A percentile compares a stretch with the other conserved stretches of the same genome.
These are phyloP conservation scores for Aurantiochytrium sp. DNA, from an alignment of 108 stramenopile species.

Conservation along the genomic window DNA sequence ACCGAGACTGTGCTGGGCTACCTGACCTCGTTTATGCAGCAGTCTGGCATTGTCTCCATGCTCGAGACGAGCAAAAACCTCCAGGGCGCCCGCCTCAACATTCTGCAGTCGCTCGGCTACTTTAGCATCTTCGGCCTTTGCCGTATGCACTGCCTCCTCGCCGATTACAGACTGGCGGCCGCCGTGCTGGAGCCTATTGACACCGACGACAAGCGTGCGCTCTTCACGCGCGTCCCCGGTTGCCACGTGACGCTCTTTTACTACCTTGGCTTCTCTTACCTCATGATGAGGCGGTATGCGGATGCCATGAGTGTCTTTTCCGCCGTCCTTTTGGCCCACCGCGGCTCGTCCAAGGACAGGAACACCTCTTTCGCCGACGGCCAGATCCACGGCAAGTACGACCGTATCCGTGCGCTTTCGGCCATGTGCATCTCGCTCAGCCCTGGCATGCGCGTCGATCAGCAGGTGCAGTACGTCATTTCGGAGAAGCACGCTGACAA, in stretches of 20 bases:
- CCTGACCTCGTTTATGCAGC: conserved; percentile 71
- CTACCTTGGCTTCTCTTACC: conserved; percentile 77
- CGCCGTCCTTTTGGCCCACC: conserved; percentile 37
- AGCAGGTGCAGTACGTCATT: conserved; percentile 57
- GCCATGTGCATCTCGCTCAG: conserved; percentile 58
- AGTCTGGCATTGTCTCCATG: conserved; percentile 42
- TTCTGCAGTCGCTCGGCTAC: conserved; percentile 63
- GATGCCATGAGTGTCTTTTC: conserved; percentile 70
- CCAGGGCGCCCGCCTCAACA: background rate
- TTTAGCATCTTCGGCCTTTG: conserved; percentile 80
- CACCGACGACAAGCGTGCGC: conserved; percentile 29
- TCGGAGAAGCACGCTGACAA: conserved; percentile 78
- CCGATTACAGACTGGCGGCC: conserved; percentile 77
- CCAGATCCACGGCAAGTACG: conserved; percentile 68
- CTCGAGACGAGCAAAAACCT: conserved; percentile 15
- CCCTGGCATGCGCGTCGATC: conserved; percentile 52
- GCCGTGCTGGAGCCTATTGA: conserved; percentile 61
- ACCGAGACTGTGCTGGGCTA: conserved; percentile 80
- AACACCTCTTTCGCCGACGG: conserved; percentile 53
- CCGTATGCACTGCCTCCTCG: conserved; percentile 87
- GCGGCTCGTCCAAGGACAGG: conserved; percentile 2
- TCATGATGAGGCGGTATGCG: conserved; percentile 88
- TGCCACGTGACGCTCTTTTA: conserved; percentile 78
- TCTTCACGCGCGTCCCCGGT: conserved; percentile 56
- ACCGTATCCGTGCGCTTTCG: conserved; percentile 77